Evolutionary conservation across 352 stramenopile genomes (phyloP), one percentile per base, ranked within the genome.

Genomic region (Phytophthora parvispora): DNA sequence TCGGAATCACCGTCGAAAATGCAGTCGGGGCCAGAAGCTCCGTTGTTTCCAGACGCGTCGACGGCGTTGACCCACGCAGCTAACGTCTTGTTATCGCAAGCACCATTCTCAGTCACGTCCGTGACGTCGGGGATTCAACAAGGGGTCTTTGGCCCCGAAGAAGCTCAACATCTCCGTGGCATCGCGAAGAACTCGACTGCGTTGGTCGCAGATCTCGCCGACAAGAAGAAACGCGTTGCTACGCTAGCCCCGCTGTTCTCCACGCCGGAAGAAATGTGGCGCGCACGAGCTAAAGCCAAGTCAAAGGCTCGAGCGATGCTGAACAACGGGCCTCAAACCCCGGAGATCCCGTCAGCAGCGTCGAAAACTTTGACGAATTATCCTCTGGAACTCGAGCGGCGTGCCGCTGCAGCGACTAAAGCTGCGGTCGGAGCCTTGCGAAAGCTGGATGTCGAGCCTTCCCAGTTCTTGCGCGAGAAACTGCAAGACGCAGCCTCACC

Each of bases 91-190:
- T 18, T 72, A 6, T 28, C 47, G 22, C 78, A 80, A 22, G 16
- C 69, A 22, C 75, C 80, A 10, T 85, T 87, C 36, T 81, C 79
- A 68, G 70, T 71, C 31, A 66, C 74, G 32, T 90, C 82, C 0
- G 51, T 87, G 7, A 78, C 69, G 0, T 70, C 69, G 3, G 81
- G 78, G 15, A 61, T 84, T 3, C 73, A 81, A 18, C 64, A 74
- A 25, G 75, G 74, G 0, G n/a, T 90, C 1, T 88, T 86, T 76
- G 75, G 78, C 6, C 69, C 72, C 3, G 68, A 81, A 29, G 80
- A 88, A 50, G 67, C 79, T 22, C 72, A 71, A 10, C 61, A 83
- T 28, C 69, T 89, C 10, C 70, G 61, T 2, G 59, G 51, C 2
- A 60, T 89, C 7, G 64, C 71, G 0, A 77, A 75, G 6, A 80